Evolutionary conservation across 768 basidiomycete species (phyloP).

Genomic region (Amanita fuliginea): DNA sequence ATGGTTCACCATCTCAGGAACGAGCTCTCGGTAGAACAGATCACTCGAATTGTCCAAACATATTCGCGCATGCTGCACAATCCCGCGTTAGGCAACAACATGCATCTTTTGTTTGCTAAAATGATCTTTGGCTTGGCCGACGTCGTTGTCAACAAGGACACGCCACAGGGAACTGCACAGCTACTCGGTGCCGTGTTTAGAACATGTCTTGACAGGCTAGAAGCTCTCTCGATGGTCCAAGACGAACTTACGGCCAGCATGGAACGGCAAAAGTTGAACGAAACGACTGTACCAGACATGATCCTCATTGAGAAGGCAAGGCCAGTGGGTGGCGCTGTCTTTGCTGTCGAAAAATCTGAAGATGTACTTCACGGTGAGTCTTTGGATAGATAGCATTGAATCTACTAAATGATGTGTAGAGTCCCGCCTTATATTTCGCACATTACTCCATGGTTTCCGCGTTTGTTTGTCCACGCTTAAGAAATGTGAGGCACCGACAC

Average conservation of each 20-base stretch:
- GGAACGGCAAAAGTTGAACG: slow-evolving; percentile 38
- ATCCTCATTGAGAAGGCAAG: slow-evolving; percentile 75
- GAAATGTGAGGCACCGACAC: slow-evolving; percentile 65
- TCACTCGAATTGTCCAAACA: slow-evolving; percentile 68
- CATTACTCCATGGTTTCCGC: slow-evolving; percentile 81
- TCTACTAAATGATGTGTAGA: slow-evolving; percentile 36
- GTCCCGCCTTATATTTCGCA: slow-evolving; percentile 76
- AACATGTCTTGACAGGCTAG: slow-evolving; percentile 75
- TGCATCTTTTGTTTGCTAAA: slow-evolving; percentile 88
- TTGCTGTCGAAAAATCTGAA: slow-evolving; percentile 73
- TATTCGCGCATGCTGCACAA: slow-evolving; percentile 89
- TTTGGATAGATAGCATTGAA: not conserved
- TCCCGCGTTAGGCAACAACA: slow-evolving; percentile 62
- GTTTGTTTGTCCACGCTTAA: slow-evolving; percentile 67
- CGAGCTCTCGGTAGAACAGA: slow-evolving; percentile 68
- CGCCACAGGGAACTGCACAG: slow-evolving; percentile 51
- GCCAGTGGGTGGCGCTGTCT: slow-evolving; percentile 69
- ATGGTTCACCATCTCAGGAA: slow-evolving; percentile 83
- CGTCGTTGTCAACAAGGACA: slow-evolving; percentile 66
- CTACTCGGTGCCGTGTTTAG: slow-evolving; percentile 73
- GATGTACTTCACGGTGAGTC: slow-evolving; percentile 63
- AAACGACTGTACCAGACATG: slow-evolving; percentile 33
- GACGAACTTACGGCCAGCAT: slow-evolving; percentile 38
- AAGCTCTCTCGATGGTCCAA: slow-evolving; percentile 61
- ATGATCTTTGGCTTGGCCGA: slow-evolving; percentile 88